Evolutionary conservation across 1,284 basidiomycete genomes (phyloP), one percentile per base, ranked within the genome.

Genomic region (Ustilago tritici): DNA sequence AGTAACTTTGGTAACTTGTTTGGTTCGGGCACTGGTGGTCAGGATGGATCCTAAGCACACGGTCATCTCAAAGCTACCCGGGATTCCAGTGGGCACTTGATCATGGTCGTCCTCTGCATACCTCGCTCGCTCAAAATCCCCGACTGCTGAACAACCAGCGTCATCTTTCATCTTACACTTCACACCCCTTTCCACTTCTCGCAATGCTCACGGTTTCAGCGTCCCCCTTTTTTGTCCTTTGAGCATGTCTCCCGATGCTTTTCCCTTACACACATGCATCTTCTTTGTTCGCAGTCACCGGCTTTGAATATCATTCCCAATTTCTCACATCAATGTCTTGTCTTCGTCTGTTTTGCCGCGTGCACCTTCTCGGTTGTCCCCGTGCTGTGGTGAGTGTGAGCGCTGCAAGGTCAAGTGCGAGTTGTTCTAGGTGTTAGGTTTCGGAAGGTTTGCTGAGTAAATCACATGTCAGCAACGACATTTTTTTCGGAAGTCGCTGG

Each of bases 1-100:
- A 70, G 66, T 67, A 80, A 74, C 57, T 75, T 80, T 69, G 71
- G 71, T 57, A 79, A 61, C 41, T 65, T 80, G 46, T 80, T 80
- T 52, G 69, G 69, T 15, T 69, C 66, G 32, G 61, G 55, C 4
- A 65, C 62, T 5, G 67, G 67, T n/a, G 70, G 70, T n/a, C 66
- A 66, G 50, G 75, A 70, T 47, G 75, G 70, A n/a, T 68, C 70
- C 15, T 72, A 50, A 60, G 19, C 10, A 9, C 41, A 19, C 36
- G 43, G 6, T 15, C 35, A 15, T 47, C 23, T 47, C 35, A 9
- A 35, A 28, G 28, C 19, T 36, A 2, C 36, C 53, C 12, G 36
- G 50, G 35, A 34, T 31, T 11, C 47, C 49, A 19, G 17, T 49
- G 10, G 19, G 17, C n/a, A 9, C 6, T 49, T 19, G 19, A 49